Conservation (phyloP, 2,329 filamentous ascomycete genomes). For the Curvularia lunata region DNA sequence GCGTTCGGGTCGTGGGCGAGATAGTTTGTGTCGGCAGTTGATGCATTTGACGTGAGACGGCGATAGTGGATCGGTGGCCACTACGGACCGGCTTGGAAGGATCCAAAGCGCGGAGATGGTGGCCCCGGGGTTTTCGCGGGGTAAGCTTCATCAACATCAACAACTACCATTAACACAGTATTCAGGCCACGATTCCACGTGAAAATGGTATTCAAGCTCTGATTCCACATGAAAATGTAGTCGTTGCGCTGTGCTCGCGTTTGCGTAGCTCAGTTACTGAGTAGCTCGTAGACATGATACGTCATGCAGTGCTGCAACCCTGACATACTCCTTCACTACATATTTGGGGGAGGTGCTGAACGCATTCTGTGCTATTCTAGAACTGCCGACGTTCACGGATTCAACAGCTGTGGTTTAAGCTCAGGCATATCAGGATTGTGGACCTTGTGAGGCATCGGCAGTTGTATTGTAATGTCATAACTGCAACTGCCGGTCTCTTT, state of each 20-base stretch:
- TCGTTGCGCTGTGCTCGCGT: slow-evolving; percentile 11
- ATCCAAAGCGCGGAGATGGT: slow-evolving; percentile 16
- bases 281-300: background rate
- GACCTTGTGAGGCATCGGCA: slow-evolving; percentile 20
- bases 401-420: slow-evolving; percentile 17
- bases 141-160: slow-evolving; percentile 14
- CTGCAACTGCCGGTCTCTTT: slow-evolving; percentile 26
- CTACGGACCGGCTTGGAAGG: slow-evolving; percentile 6
- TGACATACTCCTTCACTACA: slow-evolving; percentile 10
- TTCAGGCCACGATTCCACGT: no score
- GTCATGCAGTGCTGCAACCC: background rate
- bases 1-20: slow-evolving; percentile 7
- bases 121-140: slow-evolving; percentile 17
- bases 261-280: slow-evolving; percentile 3
- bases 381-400: slow-evolving; percentile 24
- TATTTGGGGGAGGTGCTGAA: background rate
- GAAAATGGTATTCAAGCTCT: background rate
- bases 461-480: slow-evolving; percentile 22
- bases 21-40: slow-evolving; percentile 28
- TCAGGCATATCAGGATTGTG: slow-evolving; percentile 17
- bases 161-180: background rate
- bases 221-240: slow-evolving; percentile 12
- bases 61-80: slow-evolving; percentile 23
- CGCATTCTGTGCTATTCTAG: slow-evolving; percentile 15
- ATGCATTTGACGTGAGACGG: slow-evolving; percentile 14